A percentile compares a stretch with the other conserved stretches of the same genome.
Evolutionary conservation across 176 grass and related monocot genomes (phyloP).

Genomic region (maize (Zea mays)): Zm-B73-REFERENCE-NAM-5.0 NC_050101.1:169969001-169969500

Average conservation of each 20-base stretch:
- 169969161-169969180: background rate
- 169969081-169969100: slow-evolving; percentile 40
- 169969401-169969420: slow-evolving; percentile 66
- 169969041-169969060: slow-evolving; percentile 17
- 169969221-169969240: background rate
- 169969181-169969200: no score
- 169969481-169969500: slow-evolving; percentile 51
- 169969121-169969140: background rate
- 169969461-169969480: slow-evolving; percentile 67
- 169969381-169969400: slow-evolving; percentile 53
- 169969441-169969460: slow-evolving; percentile 46
- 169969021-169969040: slow-evolving; percentile 33
- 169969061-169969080: background rate
- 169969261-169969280: slow-evolving; percentile 41
- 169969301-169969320: slow-evolving; percentile 7
- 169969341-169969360: slow-evolving; percentile 48
- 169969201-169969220: background rate
- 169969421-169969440: slow-evolving; percentile 49
- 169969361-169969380: slow-evolving; percentile 34
- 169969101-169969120: slow-evolving; percentile 15
- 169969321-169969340: slow-evolving; percentile 15
- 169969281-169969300: slow-evolving; percentile 63
- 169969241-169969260: slow-evolving; percentile 53
- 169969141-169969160: background rate
- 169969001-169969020: slow-evolving; percentile 34